These are phyloP conservation scores for Sesbania bispinosa DNA, from an alignment of 306 rosid species.

Conservation along the genomic window DNA sequence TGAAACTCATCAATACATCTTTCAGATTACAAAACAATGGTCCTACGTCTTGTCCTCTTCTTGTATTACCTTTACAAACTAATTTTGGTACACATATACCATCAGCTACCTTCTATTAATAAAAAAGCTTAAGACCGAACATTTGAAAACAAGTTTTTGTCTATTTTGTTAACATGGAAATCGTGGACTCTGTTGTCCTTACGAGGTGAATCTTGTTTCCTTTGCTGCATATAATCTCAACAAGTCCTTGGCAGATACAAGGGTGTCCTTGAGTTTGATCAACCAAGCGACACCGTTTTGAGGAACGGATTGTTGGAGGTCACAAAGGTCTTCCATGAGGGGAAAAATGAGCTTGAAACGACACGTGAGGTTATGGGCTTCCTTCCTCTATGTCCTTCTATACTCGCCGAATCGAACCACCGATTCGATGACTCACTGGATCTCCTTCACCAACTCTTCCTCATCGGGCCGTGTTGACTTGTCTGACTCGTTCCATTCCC, in stretches of 20 bases:
- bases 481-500: conserved; percentile 3
- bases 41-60: too few species aligned
- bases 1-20: too few species aligned
- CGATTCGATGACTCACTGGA: conserved; percentile 53
- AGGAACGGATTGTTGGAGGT: conserved; percentile 33
- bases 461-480: background rate
- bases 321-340: conserved; percentile 68
- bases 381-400: conserved; percentile 50
- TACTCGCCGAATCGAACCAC: conserved; percentile 61
- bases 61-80: too few species aligned
- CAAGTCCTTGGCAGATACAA: conserved; percentile 53
- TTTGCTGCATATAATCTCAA: conserved; percentile 53
- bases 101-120: too few species aligned
- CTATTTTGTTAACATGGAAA: too few species aligned
- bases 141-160: too few species aligned
- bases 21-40: too few species aligned
- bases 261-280: conserved; percentile 42
- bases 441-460: conserved; percentile 23
- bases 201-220: conserved; percentile 82
- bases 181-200: too few species aligned
- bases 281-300: conserved; percentile 48
- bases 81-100: too few species aligned
- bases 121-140: background rate
- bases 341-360: conserved; percentile 70
- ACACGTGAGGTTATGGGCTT: conserved; percentile 60